Evolutionary conservation across 2,329 filamentous ascomycete species (phyloP).

Genomic region (Scortechinia acanthostroma): DNA sequence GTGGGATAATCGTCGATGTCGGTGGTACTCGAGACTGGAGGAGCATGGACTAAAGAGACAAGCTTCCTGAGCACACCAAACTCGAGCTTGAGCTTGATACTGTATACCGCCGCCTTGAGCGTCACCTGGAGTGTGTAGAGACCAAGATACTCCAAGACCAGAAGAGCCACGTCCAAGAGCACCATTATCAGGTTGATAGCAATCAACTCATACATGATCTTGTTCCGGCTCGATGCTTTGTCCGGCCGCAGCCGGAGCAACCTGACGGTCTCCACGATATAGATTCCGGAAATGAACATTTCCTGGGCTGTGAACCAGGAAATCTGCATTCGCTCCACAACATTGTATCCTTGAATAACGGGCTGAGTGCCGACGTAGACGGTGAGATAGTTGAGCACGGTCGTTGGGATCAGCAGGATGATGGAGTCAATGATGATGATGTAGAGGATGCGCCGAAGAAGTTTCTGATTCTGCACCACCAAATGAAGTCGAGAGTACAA

Average conservation of each 20-base stretch:
- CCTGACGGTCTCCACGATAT: not conserved
- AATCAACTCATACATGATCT: not conserved
- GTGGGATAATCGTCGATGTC: not conserved
- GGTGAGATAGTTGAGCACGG: not conserved
- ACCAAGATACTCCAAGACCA: not conserved
- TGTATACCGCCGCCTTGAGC: constrained; percentile 1
- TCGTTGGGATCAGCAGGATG: not conserved
- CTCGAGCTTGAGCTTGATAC: constrained; percentile 3
- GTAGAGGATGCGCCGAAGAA: not conserved
- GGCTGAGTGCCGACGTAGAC: not conserved
- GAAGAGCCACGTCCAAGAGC: not conserved
- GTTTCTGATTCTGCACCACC: not conserved
- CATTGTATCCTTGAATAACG: not conserved
- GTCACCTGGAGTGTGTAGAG: constrained; percentile 2
- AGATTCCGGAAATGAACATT: not conserved
- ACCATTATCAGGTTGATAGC: not conserved
- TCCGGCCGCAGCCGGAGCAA: not conserved
- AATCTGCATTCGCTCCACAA: not conserved
- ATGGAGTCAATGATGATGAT: not conserved
- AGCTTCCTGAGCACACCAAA: constrained; percentile 3
- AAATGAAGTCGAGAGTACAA: not conserved
- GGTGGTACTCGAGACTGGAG: no score
- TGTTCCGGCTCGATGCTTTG: not conserved
- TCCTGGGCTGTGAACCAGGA: not conserved
- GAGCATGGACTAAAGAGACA: no score